Evolutionary conservation across 768 basidiomycete genomes (phyloP), one percentile per base, ranked within the genome.

Genomic region (Pulveroboletus sp.): DNA sequence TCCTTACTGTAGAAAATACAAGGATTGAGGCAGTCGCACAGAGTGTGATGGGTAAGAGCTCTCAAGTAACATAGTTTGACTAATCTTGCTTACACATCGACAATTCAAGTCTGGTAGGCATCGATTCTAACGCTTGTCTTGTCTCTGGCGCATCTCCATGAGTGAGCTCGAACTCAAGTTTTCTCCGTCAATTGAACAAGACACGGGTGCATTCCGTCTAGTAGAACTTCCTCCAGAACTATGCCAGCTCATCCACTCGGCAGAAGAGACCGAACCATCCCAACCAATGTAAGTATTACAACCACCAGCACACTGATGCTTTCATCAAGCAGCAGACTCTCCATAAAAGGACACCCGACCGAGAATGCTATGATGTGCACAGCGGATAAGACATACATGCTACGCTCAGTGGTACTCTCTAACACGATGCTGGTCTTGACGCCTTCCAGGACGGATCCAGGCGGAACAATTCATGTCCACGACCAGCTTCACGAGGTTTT

Each of bases 331-430:
- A 38, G 17, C 57, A 87, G 87, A 37, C 66, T 93, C 46, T 76
- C 77, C 26, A 85, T 98, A 69, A 94, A 93, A 66, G 95, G 94
- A 7, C 73, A 82, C 39, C 67, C 80, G 2, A 76, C 77, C 27
- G 93, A 97, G 57, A 87, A 94, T 58, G 95, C 94, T 0, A 93
- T 96, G 0, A 71, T 95, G 8, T 97, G 95, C 66, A 95, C 93
- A 0, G 58, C 74, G 0, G 76, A 84, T 50, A 82, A 79, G 63
- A 98, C 95, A 0, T 99, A 86, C 63, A 62, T 79, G 2, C 71
- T 98, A 26, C 84, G 94, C 48, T 87, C 93, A 0, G 85, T 98
- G n/a, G 76, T 78, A 8, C 73, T 96, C 41, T 96, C 93, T 15
- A 98, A 98, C 67, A 85, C 92, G 0, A 70, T 94, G 31, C 73